Evolutionary conservation across 176 grass and related monocot genomes (phyloP).

Genomic region (Chloris gayana): DNA sequence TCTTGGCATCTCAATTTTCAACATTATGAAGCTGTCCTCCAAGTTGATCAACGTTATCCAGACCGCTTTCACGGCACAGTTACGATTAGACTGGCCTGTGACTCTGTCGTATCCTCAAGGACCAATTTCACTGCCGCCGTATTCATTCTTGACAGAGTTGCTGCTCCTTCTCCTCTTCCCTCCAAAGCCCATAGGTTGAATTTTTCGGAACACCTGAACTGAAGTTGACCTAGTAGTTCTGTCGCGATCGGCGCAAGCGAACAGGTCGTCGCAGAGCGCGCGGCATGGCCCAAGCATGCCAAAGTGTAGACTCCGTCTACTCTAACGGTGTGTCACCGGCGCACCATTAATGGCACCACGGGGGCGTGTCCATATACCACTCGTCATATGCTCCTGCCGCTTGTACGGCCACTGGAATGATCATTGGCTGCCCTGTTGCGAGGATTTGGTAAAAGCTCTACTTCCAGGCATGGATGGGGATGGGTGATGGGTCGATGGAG

Average conservation of each 20-base stretch:
- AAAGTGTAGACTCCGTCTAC: not conserved
- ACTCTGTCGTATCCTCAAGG: not conserved
- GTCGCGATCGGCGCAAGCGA: not conserved
- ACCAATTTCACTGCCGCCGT: not conserved
- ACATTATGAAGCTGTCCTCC: not conserved
- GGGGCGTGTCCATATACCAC: not conserved
- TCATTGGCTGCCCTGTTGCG: not conserved
- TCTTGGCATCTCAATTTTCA: not conserved
- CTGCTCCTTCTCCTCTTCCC: not conserved
- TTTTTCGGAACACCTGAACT: not conserved
- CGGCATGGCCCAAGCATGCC: not conserved
- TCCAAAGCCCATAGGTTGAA: not conserved
- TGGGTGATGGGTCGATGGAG: not conserved
- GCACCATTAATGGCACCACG: slow-evolving; percentile 16
- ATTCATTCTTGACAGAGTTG: not conserved
- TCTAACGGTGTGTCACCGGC: not conserved
- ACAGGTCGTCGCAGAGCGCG: not conserved
- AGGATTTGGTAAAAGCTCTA: not conserved
- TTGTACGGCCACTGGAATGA: not conserved
- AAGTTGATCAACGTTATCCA: not conserved
- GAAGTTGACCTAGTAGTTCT: not conserved
- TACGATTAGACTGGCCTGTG: not conserved
- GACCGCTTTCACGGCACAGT: not conserved
- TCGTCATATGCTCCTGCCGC: not conserved
- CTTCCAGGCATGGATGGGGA: not conserved